Percentiles rank a stretch among this genome's conserved stretches.
phyloP scores from a whole-genome alignment of 805 yeast species.

The Candida hungchunana region DNA sequence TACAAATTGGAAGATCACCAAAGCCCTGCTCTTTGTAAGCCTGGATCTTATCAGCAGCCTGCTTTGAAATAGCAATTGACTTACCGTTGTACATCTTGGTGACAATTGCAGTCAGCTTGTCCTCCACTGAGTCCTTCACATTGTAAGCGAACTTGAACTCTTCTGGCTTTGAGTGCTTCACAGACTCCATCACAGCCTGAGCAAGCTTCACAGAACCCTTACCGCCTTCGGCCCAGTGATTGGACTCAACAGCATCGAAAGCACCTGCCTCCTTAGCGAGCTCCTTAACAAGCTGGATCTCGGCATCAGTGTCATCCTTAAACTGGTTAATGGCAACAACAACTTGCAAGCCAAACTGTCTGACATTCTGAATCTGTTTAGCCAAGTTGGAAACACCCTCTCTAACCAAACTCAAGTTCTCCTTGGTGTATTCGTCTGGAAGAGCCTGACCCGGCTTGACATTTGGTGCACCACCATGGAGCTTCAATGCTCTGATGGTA shows the following conservation, averaged over 20 bases:
- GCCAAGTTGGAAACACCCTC: constrained; percentile 72
- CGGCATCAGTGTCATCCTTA: constrained; percentile 66
- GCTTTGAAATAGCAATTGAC: constrained; percentile 62
- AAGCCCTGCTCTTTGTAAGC: constrained; percentile 71
- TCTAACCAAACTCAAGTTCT: constrained; percentile 63
- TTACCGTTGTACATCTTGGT: constrained; percentile 76
- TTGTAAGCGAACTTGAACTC: constrained; percentile 56
- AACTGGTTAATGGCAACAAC: constrained; percentile 80
- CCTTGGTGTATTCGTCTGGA: constrained; percentile 68
- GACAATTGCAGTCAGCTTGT: constrained; percentile 63
- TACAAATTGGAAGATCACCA: constrained; percentile 73
- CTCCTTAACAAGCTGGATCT: constrained; percentile 62
- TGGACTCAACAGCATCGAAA: constrained; percentile 68
- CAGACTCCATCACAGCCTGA: constrained; percentile 60
- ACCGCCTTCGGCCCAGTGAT: constrained; percentile 90
- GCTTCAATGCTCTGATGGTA: constrained; percentile 77
- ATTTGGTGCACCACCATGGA: constrained; percentile 88
- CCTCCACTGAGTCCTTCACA: constrained; percentile 59
- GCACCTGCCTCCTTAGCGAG: constrained; percentile 77
- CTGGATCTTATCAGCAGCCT: constrained; percentile 66
- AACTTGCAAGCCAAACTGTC: constrained; percentile 69
- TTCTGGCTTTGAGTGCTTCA: constrained; percentile 39
- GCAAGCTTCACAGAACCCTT: constrained; percentile 74
- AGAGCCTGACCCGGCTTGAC: constrained; percentile 81
- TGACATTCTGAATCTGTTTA: constrained; percentile 73